These are phyloP conservation scores for Naganishia vishniacii DNA, from an alignment of 768 basidiomycete species.

Conservation along the genomic window DNA sequence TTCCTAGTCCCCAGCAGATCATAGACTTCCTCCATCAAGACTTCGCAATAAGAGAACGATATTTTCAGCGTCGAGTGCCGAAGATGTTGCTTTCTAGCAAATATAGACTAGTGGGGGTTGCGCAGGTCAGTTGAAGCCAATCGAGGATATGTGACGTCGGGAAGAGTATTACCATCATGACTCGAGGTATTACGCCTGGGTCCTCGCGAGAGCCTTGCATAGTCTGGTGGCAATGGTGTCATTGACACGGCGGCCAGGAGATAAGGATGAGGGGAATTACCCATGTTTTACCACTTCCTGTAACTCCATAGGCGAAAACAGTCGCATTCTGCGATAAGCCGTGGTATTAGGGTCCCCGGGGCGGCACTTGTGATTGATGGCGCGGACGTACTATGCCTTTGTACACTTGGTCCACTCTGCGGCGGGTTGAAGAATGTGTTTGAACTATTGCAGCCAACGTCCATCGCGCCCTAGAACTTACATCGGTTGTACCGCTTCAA, in stretches of 20 bases:
- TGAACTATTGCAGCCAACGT: background rate
- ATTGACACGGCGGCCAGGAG: background rate
- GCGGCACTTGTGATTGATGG: background rate
- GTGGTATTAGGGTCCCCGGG: background rate
- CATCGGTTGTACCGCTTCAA: conserved; percentile 65
- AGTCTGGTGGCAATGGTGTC: conserved; percentile 56
- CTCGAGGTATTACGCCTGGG: conserved; percentile 80
- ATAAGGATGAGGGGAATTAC: conserved; percentile 20
- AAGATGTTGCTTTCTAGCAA: conserved; percentile 50
- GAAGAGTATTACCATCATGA: conserved; percentile 67
- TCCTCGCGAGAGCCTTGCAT: conserved; percentile 74
- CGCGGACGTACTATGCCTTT: conserved; percentile 54
- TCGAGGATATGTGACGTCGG: no score
- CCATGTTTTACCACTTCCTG: conserved; percentile 76
- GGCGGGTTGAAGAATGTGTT: background rate
- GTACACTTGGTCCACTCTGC: conserved; percentile 63
- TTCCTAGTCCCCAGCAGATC: conserved; percentile 62
- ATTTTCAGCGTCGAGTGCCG: conserved; percentile 52
- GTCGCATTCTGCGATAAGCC: conserved; percentile 57
- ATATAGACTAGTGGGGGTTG: conserved; percentile 53
- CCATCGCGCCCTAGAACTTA: background rate
- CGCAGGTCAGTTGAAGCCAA: no score
- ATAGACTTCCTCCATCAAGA: conserved; percentile 85
- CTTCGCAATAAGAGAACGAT: conserved; percentile 74
- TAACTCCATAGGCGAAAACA: conserved; percentile 85